These are phyloP conservation scores for Astrothelium macrocarpum DNA, from an alignment of 495 filamentous ascomycete species.

Conservation along the genomic window DNA sequence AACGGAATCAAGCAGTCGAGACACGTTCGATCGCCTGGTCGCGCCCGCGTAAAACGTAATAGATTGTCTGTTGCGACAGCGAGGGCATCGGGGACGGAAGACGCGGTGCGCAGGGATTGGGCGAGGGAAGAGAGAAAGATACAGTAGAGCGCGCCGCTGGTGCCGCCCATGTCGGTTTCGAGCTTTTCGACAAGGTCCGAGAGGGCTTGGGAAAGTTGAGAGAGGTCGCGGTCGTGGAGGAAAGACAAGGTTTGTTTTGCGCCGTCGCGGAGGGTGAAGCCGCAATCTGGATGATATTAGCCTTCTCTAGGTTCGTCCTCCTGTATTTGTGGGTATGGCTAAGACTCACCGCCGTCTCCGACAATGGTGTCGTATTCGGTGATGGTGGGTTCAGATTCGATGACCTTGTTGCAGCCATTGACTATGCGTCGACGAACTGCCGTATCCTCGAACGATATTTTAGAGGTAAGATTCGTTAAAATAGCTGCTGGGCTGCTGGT, in stretches of 20 bases:
- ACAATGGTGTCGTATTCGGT: conserved; percentile 25
- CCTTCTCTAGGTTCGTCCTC: not conserved
- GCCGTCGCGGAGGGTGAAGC: conserved; percentile 21
- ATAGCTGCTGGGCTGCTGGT: not conserved
- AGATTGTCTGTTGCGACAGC: conserved; percentile 16
- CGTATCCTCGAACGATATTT: conserved; percentile 16
- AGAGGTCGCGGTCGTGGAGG: conserved; percentile 19
- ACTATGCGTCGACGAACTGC: conserved; percentile 11
- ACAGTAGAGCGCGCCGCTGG: conserved; percentile 21
- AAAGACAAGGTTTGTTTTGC: conserved; percentile 19
- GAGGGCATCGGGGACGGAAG: conserved; percentile 11
- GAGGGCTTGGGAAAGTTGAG: conserved; percentile 16
- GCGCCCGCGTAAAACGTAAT: conserved; percentile 18
- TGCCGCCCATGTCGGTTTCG: conserved; percentile 24
- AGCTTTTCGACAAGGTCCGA: conserved; percentile 19
- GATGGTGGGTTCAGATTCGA: conserved; percentile 22
- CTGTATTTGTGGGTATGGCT: not conserved
- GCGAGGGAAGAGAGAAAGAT: conserved; percentile 22
- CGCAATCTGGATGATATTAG: conserved; percentile 17
- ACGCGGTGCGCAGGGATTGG: conserved; percentile 9
- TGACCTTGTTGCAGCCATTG: conserved; percentile 21
- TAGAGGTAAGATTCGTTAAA: conserved; percentile 10
- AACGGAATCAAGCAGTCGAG: conserved; percentile 26
- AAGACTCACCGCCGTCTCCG: conserved; percentile 18
- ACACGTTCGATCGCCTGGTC: conserved; percentile 22